Percentiles rank a stretch among this genome's conserved stretches.
phyloP scores from a whole-genome alignment of 371 early-diverging fungal genomes.

The Mucor racemosus region DNA sequence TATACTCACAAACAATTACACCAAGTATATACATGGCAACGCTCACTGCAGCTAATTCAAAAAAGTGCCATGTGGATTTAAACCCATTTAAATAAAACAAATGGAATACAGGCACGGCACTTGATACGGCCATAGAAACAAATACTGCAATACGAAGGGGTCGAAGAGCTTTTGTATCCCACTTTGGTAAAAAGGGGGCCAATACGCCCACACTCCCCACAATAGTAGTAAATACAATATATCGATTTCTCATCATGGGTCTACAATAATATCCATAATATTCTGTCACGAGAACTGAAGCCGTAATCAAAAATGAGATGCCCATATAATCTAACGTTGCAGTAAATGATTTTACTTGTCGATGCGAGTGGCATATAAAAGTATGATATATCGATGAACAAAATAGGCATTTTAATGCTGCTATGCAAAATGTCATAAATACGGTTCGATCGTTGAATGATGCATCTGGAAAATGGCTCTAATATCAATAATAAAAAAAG shows the following conservation, averaged over 20 bases:
- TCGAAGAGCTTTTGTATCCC: conserved; percentile 41
- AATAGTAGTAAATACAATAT: conserved; percentile 58
- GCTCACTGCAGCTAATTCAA: conserved; percentile 49
- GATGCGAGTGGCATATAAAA: conserved; percentile 66
- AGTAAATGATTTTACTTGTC: conserved; percentile 62
- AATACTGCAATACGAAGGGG: conserved; percentile 59
- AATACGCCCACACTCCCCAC: conserved; percentile 54
- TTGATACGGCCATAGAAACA: conserved; percentile 59
- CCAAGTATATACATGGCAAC: conserved; percentile 57
- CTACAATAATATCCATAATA: conserved; percentile 73
- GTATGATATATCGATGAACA: conserved; percentile 75
- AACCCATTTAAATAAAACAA: conserved; percentile 47
- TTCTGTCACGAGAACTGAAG: conserved; percentile 61
- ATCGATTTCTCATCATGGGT: conserved; percentile 42
- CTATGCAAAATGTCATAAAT: conserved; percentile 63
- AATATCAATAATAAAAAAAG: background rate
- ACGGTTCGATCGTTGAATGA: conserved; percentile 55
- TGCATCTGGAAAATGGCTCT: conserved; percentile 60
- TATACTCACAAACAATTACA: conserved; percentile 41
- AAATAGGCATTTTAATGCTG: conserved; percentile 70
- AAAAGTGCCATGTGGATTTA: conserved; percentile 46
- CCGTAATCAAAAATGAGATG: conserved; percentile 71
- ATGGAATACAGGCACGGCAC: conserved; percentile 55
- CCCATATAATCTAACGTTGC: conserved; percentile 76
- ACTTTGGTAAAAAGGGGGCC: conserved; percentile 56